phyloP scores from a whole-genome alignment of 257 asterid genomes.

The Datura wrightii region DNA sequence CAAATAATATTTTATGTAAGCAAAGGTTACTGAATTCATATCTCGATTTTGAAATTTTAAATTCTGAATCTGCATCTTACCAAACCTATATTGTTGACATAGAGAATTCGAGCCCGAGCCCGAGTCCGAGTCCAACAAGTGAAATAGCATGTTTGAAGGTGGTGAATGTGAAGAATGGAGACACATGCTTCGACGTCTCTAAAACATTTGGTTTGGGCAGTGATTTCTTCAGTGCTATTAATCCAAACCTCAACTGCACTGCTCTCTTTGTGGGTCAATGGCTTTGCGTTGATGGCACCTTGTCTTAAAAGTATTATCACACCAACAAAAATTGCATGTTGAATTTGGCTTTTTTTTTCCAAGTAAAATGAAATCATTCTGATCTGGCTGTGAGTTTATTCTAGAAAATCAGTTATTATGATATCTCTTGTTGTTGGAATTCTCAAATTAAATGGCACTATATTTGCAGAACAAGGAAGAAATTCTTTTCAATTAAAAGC shows the following conservation, averaged over 20 bases:
- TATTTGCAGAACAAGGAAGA: background rate
- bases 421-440: background rate
- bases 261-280: conserved; percentile 68
- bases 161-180: conserved; percentile 50
- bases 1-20: no score
- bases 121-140: background rate
- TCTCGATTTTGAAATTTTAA: background rate
- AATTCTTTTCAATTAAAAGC: background rate
- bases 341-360: background rate
- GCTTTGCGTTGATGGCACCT: conserved; percentile 53
- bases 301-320: background rate
- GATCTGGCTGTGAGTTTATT: background rate
- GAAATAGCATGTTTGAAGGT: conserved; percentile 40
- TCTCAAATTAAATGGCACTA: background rate
- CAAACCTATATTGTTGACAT: background rate
- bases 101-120: background rate
- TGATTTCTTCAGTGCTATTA: conserved; percentile 40
- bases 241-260: conserved; percentile 60
- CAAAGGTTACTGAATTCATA: no score
- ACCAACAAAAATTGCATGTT: background rate
- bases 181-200: conserved; percentile 51
- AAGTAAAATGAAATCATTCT: background rate
- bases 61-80: background rate
- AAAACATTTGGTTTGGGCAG: conserved; percentile 29
- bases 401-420: no score